phyloP scores from a whole-genome alignment of 1,284 basidiomycete genomes.

The Ceratobasidium sp. region DNA sequence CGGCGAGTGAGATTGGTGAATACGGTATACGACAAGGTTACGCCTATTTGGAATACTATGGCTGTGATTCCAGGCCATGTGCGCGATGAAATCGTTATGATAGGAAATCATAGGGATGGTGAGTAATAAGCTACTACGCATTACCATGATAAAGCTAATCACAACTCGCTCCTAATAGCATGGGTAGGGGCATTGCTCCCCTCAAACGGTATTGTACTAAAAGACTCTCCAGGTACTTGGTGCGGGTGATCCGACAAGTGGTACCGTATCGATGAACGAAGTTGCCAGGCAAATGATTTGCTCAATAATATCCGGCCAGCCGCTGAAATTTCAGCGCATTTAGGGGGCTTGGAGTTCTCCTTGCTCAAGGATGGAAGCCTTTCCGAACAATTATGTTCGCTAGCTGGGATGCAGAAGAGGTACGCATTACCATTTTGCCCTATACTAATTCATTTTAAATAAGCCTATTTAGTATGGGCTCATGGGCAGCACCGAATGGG shows the following conservation, averaged over 20 bases:
- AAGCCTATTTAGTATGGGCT: slow-evolving; percentile 72
- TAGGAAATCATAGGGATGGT: slow-evolving; percentile 88
- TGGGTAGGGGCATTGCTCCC: slow-evolving; percentile 24
- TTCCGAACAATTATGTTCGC: slow-evolving; percentile 86
- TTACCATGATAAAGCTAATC: background rate
- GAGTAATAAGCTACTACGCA: background rate
- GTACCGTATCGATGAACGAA: slow-evolving; percentile 87
- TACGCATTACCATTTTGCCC: slow-evolving; percentile 49
- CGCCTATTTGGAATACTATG: slow-evolving; percentile 88
- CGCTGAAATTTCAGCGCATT: slow-evolving; percentile 53
- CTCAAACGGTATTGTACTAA: background rate
- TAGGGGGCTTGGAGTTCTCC: slow-evolving; percentile 75
- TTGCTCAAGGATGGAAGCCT: slow-evolving; percentile 86
- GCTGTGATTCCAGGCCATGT: slow-evolving; percentile 90
- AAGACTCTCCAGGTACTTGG: slow-evolving; percentile 66
- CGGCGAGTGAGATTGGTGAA: slow-evolving; percentile 68
- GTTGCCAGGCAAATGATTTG: slow-evolving; percentile 53
- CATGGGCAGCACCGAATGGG: slow-evolving; percentile 88
- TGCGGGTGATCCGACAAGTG: slow-evolving; percentile 87
- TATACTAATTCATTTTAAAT: background rate
- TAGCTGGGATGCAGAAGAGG: slow-evolving; percentile 94
- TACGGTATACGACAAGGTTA: slow-evolving; percentile 79
- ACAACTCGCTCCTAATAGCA: background rate
- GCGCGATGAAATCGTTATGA: slow-evolving; percentile 83
- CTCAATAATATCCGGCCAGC: background rate